Evolutionary conservation across 2,329 filamentous ascomycete genomes (phyloP).

Genomic region (Trichophyton schoenleinii): DNA sequence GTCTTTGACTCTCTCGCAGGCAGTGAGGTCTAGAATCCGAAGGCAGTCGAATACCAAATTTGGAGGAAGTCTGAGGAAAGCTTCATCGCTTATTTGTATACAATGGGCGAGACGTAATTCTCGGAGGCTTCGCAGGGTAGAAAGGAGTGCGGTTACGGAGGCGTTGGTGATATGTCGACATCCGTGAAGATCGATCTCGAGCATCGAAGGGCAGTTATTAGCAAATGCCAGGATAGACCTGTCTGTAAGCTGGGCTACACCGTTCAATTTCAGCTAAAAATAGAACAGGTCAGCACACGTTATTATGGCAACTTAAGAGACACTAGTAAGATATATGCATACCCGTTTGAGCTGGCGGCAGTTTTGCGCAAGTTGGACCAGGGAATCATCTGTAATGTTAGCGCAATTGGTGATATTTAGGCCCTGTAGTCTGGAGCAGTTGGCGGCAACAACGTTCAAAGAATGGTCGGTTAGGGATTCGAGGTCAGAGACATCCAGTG

Average conservation of each 20-base stretch:
- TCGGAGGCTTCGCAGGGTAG: constrained; percentile 67
- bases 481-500: constrained; percentile 77
- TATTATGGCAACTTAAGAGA: neutral
- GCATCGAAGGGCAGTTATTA: constrained; percentile 74
- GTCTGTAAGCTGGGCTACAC: constrained; percentile 75
- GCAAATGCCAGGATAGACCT: constrained; percentile 74
- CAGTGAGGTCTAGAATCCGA: constrained; percentile 85
- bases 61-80: constrained; percentile 66
- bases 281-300: constrained; percentile 21
- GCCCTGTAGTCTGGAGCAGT: constrained; percentile 77
- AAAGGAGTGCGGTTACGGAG: constrained; percentile 68
- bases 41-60: constrained; percentile 68
- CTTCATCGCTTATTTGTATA: constrained; percentile 69
- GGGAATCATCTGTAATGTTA: constrained; percentile 72
- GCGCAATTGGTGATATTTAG: constrained; percentile 83
- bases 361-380: constrained; percentile 65
- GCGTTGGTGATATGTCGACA: constrained; percentile 70
- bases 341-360: constrained; percentile 82
- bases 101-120: constrained; percentile 83
- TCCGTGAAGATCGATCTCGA: constrained; percentile 90
- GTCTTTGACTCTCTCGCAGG: constrained; percentile 72
- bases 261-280: constrained; percentile 76
- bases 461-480: constrained; percentile 68
- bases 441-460: constrained; percentile 61
- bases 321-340: constrained; percentile 23